A percentile compares a stretch with the other conserved stretches of the same genome.
These are phyloP conservation scores for Xylaria telfairii DNA, from an alignment of 495 filamentous ascomycete species.

Conservation along the genomic window DNA sequence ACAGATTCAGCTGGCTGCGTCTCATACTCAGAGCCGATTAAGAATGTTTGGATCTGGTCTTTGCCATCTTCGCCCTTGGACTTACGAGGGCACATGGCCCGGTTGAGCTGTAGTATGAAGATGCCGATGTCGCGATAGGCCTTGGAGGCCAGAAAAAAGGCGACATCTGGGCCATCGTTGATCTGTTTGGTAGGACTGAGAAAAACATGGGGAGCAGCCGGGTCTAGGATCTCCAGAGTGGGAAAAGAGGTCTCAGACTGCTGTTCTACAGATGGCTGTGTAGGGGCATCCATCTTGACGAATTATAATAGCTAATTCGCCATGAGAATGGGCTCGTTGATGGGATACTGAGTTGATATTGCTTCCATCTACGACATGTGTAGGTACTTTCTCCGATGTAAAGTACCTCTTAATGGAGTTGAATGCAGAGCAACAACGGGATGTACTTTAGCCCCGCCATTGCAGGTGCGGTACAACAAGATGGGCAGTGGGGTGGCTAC, in stretches of 20 bases:
- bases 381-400: too few species aligned
- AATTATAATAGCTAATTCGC: neutral
- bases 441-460: too few species aligned
- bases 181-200: conserved; percentile 74
- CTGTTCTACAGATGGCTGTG: conserved; percentile 10
- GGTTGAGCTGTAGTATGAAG: conserved; percentile 89
- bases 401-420: too few species aligned
- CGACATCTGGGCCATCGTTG: conserved; percentile 78
- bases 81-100: conserved; percentile 77
- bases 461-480: too few species aligned
- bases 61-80: conserved; percentile 34
- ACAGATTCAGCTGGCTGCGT: conserved; percentile 57
- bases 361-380: too few species aligned
- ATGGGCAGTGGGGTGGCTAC: too few species aligned
- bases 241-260: conserved; percentile 33
- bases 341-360: neutral
- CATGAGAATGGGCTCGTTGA: neutral
- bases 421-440: too few species aligned
- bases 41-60: conserved; percentile 58
- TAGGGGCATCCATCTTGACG: conserved; percentile 30
- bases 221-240: conserved; percentile 42
- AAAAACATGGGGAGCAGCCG: conserved; percentile 51
- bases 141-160: conserved; percentile 73
- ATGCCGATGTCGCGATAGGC: conserved; percentile 85
- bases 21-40: conserved; percentile 45